Percentiles rank a stretch among this genome's conserved stretches.
Conservation (phyloP, 768 basidiomycete species). For the Lentinus brumalis region DNA sequence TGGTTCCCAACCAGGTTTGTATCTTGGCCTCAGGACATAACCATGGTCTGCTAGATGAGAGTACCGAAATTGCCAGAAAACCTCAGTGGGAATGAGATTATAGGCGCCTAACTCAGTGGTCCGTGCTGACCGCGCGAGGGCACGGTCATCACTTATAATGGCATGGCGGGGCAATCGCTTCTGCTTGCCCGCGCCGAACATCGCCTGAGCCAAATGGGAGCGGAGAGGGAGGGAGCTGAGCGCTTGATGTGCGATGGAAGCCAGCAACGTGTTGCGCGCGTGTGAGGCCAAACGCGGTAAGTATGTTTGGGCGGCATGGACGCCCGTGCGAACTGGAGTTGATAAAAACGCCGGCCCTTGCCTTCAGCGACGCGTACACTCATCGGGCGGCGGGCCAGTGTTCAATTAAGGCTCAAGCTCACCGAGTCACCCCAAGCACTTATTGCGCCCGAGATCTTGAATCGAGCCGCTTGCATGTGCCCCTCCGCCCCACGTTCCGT, state of each 20-base stretch:
- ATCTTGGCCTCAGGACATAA: slow-evolving; percentile 25
- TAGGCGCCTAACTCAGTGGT: slow-evolving; percentile 9
- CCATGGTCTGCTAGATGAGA: slow-evolving; percentile 12
- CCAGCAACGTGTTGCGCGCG: neutral
- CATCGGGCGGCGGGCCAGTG: neutral
- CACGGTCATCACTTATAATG: neutral
- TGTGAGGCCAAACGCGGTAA: neutral
- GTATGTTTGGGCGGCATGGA: neutral
- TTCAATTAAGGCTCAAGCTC: neutral
- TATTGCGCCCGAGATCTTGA: neutral
- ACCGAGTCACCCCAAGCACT: neutral
- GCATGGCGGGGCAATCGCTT: slow-evolving; percentile 3
- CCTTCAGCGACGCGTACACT: neutral
- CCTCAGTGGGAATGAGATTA: slow-evolving; percentile 2
- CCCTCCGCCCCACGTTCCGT: neutral
- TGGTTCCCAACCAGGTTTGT: slow-evolving; percentile 10
- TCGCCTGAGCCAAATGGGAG: neutral
- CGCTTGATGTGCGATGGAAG: neutral
- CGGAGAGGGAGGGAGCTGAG: neutral
- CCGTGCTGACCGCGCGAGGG: neutral
- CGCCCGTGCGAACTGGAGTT: neutral
- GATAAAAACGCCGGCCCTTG: neutral
- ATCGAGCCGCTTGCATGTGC: neutral
- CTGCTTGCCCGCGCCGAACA: neutral
- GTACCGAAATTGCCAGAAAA: slow-evolving; percentile 18